Evolutionary conservation across 2,329 filamentous ascomycete species (phyloP).

Genomic region (Emmonsiellopsis sp.): DNA sequence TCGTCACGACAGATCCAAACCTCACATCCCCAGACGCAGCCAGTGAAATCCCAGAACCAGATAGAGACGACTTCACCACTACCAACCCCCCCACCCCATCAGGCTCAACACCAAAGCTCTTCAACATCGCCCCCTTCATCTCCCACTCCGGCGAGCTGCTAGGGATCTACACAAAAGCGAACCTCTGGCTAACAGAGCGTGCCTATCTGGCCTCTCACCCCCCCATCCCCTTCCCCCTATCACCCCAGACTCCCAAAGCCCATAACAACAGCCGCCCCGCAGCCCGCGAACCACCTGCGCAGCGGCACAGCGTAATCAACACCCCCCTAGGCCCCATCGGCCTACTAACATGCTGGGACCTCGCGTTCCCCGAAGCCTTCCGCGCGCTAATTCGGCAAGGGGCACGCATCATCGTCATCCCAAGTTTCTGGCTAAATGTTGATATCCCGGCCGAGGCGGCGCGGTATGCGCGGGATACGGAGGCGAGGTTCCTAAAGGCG

Average conservation of each 20-base stretch:
- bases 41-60: not conserved
- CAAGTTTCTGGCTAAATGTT: constrained; percentile 40
- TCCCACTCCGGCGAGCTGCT: constrained; percentile 38
- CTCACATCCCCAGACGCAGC: not conserved
- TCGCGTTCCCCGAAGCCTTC: constrained; percentile 49
- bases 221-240: not conserved
- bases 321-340: constrained; percentile 46
- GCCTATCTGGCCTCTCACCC: constrained; percentile 1
- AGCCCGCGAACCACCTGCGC: not conserved
- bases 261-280: not conserved
- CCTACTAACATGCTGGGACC: constrained; percentile 48
- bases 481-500: constrained; percentile 42
- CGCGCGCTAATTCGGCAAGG: constrained; percentile 43
- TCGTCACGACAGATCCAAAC: constrained; percentile 36
- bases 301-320: not conserved
- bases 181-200: constrained; percentile 1
- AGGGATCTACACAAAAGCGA: constrained; percentile 44
- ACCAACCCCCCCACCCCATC: constrained; percentile 15
- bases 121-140: constrained; percentile 49
- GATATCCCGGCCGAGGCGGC: constrained; percentile 40
- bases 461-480: constrained; percentile 38
- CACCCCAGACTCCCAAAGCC: not conserved
- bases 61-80: not conserved
- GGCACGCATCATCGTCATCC: constrained; percentile 46
- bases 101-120: constrained; percentile 20